Evolutionary conservation across 2,329 filamentous ascomycete genomes (phyloP).

Genomic region (Hypoxylon sp.): DNA sequence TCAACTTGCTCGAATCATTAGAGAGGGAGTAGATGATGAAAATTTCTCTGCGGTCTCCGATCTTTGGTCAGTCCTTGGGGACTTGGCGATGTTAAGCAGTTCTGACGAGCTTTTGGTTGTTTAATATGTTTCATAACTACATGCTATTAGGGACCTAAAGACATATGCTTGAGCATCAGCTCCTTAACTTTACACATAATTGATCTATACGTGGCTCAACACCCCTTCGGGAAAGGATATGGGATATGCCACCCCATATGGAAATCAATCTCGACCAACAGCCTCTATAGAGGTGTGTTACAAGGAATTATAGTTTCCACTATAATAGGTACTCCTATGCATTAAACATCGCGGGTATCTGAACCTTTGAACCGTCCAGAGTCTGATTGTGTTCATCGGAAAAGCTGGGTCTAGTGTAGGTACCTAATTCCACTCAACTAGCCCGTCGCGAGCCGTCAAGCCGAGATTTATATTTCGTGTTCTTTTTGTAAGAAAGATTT

Average conservation of each 20-base stretch:
- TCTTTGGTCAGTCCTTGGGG: background rate
- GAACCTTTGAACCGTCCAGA: slow-evolving; percentile 5
- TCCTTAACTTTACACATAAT: too few species aligned
- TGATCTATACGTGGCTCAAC: background rate
- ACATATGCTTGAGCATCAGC: too few species aligned
- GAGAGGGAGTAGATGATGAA: background rate
- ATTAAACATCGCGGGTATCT: slow-evolving; percentile 30
- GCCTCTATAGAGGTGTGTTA: background rate
- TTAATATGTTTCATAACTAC: background rate
- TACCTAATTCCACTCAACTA: background rate
- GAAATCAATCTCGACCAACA: background rate
- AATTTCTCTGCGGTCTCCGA: background rate
- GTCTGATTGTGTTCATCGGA: background rate
- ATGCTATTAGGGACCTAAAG: too few species aligned
- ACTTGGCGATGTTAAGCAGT: background rate
- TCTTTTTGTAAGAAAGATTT: too few species aligned
- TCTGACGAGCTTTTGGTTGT: background rate
- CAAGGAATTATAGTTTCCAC: background rate
- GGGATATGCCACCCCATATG: background rate
- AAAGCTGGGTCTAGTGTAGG: background rate
- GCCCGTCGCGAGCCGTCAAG: too few species aligned
- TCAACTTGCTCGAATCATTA: background rate
- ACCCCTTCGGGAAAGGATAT: background rate
- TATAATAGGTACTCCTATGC: slow-evolving; percentile 24
- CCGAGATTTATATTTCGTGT: too few species aligned